Evolutionary conservation across 2,329 filamentous ascomycete genomes (phyloP).

Genomic region (Pleurostoma richardsiae): DNA sequence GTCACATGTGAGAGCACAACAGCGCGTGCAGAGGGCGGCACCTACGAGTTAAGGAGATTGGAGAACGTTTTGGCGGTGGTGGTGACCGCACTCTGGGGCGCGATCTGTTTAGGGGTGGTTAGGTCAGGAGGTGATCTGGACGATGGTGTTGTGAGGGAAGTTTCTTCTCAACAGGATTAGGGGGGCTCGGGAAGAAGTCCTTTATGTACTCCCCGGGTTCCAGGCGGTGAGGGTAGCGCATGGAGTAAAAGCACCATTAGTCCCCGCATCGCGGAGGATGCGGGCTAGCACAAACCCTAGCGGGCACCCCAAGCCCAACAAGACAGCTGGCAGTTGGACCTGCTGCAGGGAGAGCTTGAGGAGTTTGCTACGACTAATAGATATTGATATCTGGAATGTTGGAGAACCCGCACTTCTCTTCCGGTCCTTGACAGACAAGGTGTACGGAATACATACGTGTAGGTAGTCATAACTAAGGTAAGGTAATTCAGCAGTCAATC

Average conservation of each 20-base stretch:
- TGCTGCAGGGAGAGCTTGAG: no score
- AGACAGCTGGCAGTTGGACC: no score
- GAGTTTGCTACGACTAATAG: no score
- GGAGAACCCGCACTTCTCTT: no score
- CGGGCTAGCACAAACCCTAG: no score
- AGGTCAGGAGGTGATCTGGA: neutral
- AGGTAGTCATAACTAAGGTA: no score
- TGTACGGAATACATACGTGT: no score
- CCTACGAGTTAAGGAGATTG: constrained; percentile 95
- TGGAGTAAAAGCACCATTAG: neutral
- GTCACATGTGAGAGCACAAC: constrained; percentile 2
- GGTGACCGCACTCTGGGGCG: constrained; percentile 56
- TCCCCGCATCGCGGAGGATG: no score
- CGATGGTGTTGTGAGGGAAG: neutral
- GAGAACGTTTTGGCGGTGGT: constrained; percentile 89
- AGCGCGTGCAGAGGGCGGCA: constrained; percentile 6
- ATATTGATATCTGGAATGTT: no score
- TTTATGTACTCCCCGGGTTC: neutral
- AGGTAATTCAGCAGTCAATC: no score
- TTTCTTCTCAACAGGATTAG: neutral
- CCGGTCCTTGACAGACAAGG: no score
- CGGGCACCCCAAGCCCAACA: no score
- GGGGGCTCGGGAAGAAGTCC: neutral
- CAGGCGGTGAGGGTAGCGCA: neutral
- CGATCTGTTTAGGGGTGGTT: constrained; percentile 36